A percentile compares a stretch with the other conserved stretches of the same genome.
phyloP scores from a whole-genome alignment of 306 rosid genomes.

The Spatholobus suberectus region DNA sequence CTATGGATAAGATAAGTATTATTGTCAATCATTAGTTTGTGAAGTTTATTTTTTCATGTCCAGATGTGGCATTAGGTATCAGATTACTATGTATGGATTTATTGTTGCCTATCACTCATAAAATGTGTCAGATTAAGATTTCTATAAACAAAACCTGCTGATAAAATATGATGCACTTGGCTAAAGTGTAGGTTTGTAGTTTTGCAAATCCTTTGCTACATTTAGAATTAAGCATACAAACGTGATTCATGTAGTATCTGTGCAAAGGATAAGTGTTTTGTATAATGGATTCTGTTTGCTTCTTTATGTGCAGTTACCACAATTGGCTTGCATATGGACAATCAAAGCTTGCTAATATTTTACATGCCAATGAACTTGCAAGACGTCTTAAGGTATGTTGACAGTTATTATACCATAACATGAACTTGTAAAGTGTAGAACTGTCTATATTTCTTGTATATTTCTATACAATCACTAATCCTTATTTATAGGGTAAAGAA shows the following conservation, averaged over 20 bases:
- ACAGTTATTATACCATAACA: constrained; percentile 12
- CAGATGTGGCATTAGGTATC: neutral
- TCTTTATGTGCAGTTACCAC: constrained; percentile 53
- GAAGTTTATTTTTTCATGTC: neutral
- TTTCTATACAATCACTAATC: no score
- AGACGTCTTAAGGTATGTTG: constrained; percentile 59
- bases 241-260: neutral
- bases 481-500: no score
- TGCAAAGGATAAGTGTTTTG: neutral
- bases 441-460: no score
- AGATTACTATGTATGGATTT: no score
- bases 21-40: neutral
- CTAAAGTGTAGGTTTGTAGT: no score
- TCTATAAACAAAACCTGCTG: neutral
- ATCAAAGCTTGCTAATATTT: constrained; percentile 80
- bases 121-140: neutral
- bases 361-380: constrained; percentile 84
- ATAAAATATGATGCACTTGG: neutral
- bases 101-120: neutral
- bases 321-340: constrained; percentile 76
- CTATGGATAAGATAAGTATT: neutral
- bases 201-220: neutral
- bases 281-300: neutral
- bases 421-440: no score
- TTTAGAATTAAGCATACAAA: neutral